Evolutionary conservation across 441 rosid species (phyloP).

Genomic region (Gossypium schwendimanii): DNA sequence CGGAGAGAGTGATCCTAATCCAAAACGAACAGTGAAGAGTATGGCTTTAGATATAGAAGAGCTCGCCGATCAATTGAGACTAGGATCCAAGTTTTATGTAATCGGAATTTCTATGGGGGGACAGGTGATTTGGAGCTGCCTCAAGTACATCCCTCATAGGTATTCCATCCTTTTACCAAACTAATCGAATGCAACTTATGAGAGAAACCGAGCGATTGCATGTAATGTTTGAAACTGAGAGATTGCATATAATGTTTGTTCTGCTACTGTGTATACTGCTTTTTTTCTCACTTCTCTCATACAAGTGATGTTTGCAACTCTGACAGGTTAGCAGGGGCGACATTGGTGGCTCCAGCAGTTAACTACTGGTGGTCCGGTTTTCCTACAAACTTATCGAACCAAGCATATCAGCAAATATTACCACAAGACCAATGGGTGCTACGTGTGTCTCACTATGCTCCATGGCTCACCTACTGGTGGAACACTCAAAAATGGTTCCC

Average conservation of each 20-base stretch:
- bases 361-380: slow-evolving; percentile 54
- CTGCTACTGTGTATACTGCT: background rate
- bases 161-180: slow-evolving; percentile 7
- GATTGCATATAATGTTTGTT: background rate
- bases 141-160: slow-evolving; percentile 55
- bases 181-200: background rate
- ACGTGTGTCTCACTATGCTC: slow-evolving; percentile 40
- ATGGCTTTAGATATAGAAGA: slow-evolving; percentile 43
- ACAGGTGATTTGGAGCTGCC: slow-evolving; percentile 43
- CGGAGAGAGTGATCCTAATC: slow-evolving; percentile 56
- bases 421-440: slow-evolving; percentile 37
- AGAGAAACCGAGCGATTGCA: background rate
- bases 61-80: slow-evolving; percentile 47
- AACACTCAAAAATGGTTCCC: slow-evolving; percentile 50
- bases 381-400: slow-evolving; percentile 35
- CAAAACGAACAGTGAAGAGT: slow-evolving; percentile 34
- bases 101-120: slow-evolving; percentile 51
- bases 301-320: background rate
- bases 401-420: slow-evolving; percentile 27
- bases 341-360: slow-evolving; percentile 32
- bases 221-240: background rate
- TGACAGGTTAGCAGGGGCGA: slow-evolving; percentile 43
- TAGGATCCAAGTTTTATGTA: slow-evolving; percentile 39
- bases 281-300: background rate
- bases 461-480: slow-evolving; percentile 59